Base-by-base conservation (phyloP, 176 grass and related monocot species). In the Cymbopogon citratus region DNA sequence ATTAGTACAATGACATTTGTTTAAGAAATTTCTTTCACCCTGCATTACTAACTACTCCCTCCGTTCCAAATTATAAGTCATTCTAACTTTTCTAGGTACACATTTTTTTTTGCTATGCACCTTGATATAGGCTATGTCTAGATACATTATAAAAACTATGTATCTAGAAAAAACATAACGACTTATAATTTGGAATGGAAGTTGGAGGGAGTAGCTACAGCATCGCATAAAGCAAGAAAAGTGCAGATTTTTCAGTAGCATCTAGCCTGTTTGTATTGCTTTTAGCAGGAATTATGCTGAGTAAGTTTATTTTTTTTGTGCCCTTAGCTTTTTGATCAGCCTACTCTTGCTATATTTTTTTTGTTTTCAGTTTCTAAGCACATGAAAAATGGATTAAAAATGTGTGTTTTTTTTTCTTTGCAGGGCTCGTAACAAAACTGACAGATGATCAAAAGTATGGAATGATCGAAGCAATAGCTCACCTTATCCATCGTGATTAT, bases 401-500 rank as follows among this genome's bases (percentile, higher is more conserved):
- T 38, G 8, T 38, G 36, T 38, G n/a, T n/a, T n/a, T 7, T 7
- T 62, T 77, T 36, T 78, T 64, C 81, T 33, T 46, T 89, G 66
- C 73, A 98, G 95, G 95, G 21, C 95, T 98, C 74, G 95, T 98
- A 36, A 98, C 95, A 86, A 94, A 87, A 83, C 80, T 98, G 75
- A 98, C 95, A 65, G 90, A 98, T 80, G 92, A 98, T 80, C 84
- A 95, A 40, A 98, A 98, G 77, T 98, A 98, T 31, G 95, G 95
- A 72, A 98, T 98, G 92, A 94, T 98, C 5, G 95, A 98, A 93
- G 90, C 95, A 80, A 95, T 98, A 87, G 84, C 95, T 23, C 95
- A 98, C 67, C 88, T 98, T 81, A 98, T 98, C 79, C 95, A 98
- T 79, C 95, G 95, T n/a, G 95, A 98, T 80, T 98, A 95, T 80